Percentiles rank a stretch among this genome's conserved stretches.
These are phyloP conservation scores for Phialophora tarda DNA, from an alignment of 2,329 filamentous ascomycete genomes.

Conservation along the genomic window DNA sequence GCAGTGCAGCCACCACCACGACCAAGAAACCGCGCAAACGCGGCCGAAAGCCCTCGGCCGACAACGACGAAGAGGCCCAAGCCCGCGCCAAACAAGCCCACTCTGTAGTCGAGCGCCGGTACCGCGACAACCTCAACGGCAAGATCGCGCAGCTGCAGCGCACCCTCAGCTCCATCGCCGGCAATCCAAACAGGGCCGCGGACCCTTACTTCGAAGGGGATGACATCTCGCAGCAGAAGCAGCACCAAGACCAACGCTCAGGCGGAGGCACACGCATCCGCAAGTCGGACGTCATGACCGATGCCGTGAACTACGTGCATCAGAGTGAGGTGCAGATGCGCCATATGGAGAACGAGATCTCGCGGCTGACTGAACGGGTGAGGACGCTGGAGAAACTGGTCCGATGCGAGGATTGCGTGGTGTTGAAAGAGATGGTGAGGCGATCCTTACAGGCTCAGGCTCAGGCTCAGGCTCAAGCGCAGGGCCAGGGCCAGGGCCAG, in stretches of 20 bases:
- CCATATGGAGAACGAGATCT: slow-evolving; percentile 38
- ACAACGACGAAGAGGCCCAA: slow-evolving; percentile 30
- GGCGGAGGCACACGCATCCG: slow-evolving; percentile 27
- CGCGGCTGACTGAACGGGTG: slow-evolving; percentile 32
- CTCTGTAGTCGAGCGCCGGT: slow-evolving; percentile 38
- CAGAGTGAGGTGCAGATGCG: slow-evolving; percentile 35
- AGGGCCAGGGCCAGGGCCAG: not conserved
- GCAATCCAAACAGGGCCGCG: slow-evolving; percentile 10
- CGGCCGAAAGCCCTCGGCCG: slow-evolving; percentile 25
- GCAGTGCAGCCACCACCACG: not conserved
- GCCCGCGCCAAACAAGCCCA: slow-evolving; percentile 38
- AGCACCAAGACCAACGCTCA: slow-evolving; percentile 26
- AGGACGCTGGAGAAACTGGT: slow-evolving; percentile 34
- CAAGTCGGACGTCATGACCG: slow-evolving; percentile 38
- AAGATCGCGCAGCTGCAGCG: slow-evolving; percentile 39
- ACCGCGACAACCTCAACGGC: slow-evolving; percentile 40
- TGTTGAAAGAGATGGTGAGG: slow-evolving; percentile 12
- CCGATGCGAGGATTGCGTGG: slow-evolving; percentile 32
- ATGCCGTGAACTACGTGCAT: slow-evolving; percentile 38
- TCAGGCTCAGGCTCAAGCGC: not conserved
- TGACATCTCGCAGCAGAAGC: not conserved
- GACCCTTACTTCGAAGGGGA: not conserved
- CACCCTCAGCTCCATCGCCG: slow-evolving; percentile 29
- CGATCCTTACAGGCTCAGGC: not conserved
- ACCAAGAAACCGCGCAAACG: slow-evolving; percentile 30